Conservation (phyloP, 345 rosid genomes). For the Eucalyptus sp. region DNA sequence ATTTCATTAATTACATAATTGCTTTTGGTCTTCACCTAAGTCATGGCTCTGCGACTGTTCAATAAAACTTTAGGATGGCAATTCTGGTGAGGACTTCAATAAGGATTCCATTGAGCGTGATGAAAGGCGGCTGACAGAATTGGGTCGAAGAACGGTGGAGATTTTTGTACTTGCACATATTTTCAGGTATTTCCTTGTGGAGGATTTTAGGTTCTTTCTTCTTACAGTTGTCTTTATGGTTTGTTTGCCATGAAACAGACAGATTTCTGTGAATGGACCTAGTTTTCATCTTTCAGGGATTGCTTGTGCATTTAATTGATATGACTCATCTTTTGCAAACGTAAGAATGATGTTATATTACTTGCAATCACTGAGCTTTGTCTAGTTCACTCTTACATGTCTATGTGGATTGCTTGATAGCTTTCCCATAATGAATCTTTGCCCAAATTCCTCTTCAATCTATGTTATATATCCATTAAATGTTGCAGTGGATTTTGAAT, state of each 20-base stretch:
- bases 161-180: slow-evolving; percentile 84
- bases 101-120: slow-evolving; percentile 71
- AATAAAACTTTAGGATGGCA: slow-evolving; percentile 45
- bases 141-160: slow-evolving; percentile 89
- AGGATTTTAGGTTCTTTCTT: not conserved
- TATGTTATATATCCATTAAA: not conserved
- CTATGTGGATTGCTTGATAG: not conserved
- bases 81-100: slow-evolving; percentile 67
- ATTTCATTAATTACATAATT: not conserved
- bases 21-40: not conserved
- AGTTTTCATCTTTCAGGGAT: not conserved
- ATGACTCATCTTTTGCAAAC: not conserved
- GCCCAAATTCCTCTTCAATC: not conserved
- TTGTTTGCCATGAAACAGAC: not conserved
- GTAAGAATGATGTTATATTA: not conserved
- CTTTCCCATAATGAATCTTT: not conserved
- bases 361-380: not conserved
- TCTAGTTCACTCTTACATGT: not conserved
- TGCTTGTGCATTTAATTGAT: not conserved
- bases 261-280: not conserved
- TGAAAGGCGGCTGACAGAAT: slow-evolving; percentile 85
- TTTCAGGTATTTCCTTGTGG: slow-evolving; percentile 40
- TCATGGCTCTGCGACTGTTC: not conserved
- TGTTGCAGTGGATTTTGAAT: not conserved
- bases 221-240: not conserved